Conservation (phyloP, 2,329 filamentous ascomycete species). For the Bimuria novae-zelandiae region DNA sequence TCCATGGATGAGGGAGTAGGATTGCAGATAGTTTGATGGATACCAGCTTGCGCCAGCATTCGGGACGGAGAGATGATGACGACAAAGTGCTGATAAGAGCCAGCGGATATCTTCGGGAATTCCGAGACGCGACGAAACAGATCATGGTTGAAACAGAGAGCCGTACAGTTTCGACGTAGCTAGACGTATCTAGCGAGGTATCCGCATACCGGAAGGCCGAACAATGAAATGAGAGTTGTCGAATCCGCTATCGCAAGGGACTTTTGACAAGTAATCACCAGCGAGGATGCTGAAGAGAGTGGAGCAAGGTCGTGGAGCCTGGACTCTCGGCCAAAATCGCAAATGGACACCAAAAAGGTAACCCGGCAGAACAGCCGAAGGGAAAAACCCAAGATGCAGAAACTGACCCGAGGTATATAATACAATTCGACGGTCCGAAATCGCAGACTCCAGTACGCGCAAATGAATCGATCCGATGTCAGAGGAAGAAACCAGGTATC, state of each 20-base stretch:
- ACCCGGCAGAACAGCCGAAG: conserved; percentile 34
- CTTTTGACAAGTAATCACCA: conserved; percentile 20
- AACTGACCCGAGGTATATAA: conserved; percentile 42
- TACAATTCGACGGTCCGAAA: conserved; percentile 42
- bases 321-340: conserved; percentile 11
- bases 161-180: conserved; percentile 3
- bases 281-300: conserved; percentile 17
- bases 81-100: conserved; percentile 4
- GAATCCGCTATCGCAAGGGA: conserved; percentile 16
- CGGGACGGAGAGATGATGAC: not conserved
- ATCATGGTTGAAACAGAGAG: conserved; percentile 4
- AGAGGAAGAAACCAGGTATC: conserved; percentile 37
- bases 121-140: not conserved
- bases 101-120: conserved; percentile 5
- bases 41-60: conserved; percentile 4
- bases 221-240: conserved; percentile 10
- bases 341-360: conserved; percentile 13
- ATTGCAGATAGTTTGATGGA: conserved; percentile 18
- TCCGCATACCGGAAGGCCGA: conserved; percentile 2
- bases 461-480: conserved; percentile 40
- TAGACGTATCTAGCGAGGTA: conserved; percentile 8
- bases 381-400: conserved; percentile 30
- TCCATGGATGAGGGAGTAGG: conserved; percentile 28
- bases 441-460: conserved; percentile 41
- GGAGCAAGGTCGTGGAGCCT: conserved; percentile 13